phyloP scores from a whole-genome alignment of 2,329 filamentous ascomycete genomes.

The Penicillium vulpinum region DNA sequence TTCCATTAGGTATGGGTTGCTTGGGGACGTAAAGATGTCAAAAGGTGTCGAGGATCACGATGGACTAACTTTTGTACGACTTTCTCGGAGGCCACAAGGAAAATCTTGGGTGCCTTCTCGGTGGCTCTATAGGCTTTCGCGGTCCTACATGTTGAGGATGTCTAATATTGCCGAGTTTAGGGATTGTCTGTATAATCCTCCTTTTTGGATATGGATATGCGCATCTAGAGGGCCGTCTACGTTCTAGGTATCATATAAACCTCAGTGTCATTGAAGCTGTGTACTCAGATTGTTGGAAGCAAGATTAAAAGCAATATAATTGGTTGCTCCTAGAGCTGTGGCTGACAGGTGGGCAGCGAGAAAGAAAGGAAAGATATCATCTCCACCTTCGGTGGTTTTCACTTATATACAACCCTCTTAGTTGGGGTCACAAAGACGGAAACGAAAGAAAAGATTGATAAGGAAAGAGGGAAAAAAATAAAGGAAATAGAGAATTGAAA shows the following conservation, averaged over 20 bases:
- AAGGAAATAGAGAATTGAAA: background rate
- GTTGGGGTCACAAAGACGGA: background rate
- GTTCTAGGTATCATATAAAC: background rate
- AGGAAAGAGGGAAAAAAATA: background rate
- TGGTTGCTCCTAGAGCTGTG: background rate
- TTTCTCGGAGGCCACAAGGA: background rate
- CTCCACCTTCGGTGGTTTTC: background rate
- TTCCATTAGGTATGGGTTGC: background rate
- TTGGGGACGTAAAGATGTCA: background rate
- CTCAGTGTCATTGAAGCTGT: background rate
- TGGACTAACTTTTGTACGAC: background rate
- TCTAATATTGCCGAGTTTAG: background rate
- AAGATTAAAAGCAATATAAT: background rate
- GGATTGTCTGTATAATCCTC: background rate
- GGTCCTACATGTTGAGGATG: background rate
- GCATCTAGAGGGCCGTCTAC: no score
- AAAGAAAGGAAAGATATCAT: background rate
- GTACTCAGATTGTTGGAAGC: background rate
- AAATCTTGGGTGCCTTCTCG: background rate
- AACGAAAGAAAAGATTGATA: background rate
- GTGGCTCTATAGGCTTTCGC: background rate
- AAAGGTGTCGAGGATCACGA: background rate
- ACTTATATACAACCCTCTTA: constrained; percentile 1
- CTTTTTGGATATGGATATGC: background rate
- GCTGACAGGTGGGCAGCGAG: background rate